Evolutionary conservation across 257 asterid genomes (phyloP), one percentile per base, ranked within the genome.

Genomic region (Solanum paucissectum): DNA sequence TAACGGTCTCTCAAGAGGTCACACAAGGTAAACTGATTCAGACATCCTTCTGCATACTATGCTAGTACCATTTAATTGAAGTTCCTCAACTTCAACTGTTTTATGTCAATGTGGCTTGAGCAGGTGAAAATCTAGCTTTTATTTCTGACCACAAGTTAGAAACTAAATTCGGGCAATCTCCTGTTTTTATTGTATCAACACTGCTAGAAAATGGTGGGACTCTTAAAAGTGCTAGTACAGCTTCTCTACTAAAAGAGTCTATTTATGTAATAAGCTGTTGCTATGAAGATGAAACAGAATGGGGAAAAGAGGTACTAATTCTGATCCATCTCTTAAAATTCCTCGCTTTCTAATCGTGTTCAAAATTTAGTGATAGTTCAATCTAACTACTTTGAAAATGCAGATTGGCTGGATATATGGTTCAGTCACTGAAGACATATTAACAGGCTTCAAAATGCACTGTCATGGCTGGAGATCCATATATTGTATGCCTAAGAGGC

Each of bases 381-480:
- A 34, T 32, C 38, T 12, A 38, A 83, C 62, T 64, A 14, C 20
- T 20, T 64, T 69, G 33, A 79, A 81, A 37, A 85, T 49, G 49
- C 88, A 89, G 89, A 81, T 89, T 87, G 93, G 93, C 21, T 89
- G 91, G 92, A 91, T 89, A 33, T 91, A 89, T 74, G 93, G 93
- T 40, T 91, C 93, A 69, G 91, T 91, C 12, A 91, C 91, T 7
- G 93, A 91, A 37, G 93, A 89, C 66, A 90, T 89, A n/a, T 68
- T 91, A 49, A 91, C 92, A 34, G 91, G 93, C 12, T 88, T 89
- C 64, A 88, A 88, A 68, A 91, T 91, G 93, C 93, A 91, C 23
- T 89, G 91, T 60, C 93, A 82, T 40, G 93, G 93, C 5, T 91
- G 93, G 93, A 82, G 92, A 81, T 91, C 93, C 52, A 87, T 91